These are phyloP conservation scores for Gardenia jasminoides DNA, from an alignment of 257 asterid genomes.

Conservation along the genomic window DNA sequence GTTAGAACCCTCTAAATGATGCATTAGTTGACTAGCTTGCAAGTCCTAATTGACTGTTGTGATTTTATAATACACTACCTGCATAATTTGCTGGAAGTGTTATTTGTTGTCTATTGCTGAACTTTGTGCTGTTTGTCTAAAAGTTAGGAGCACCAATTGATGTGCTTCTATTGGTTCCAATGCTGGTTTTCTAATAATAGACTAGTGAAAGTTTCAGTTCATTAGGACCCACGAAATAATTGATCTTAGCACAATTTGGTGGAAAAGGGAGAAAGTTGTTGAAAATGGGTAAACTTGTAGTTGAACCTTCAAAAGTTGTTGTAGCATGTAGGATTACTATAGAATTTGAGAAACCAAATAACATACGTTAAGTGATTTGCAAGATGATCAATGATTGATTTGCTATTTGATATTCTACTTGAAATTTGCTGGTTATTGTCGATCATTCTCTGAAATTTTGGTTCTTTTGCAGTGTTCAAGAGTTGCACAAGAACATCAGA, in stretches of 20 bases:
- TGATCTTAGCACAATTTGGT: no score
- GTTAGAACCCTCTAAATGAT: background rate
- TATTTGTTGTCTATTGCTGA: background rate
- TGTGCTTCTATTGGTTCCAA: background rate
- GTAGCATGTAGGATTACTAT: background rate
- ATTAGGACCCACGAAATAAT: background rate
- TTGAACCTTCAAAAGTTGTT: background rate
- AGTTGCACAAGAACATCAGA: constrained; percentile 55
- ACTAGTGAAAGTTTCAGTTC: background rate
- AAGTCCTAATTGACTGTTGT: no score
- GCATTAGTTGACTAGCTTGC: no score
- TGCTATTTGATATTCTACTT: background rate
- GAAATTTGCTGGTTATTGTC: background rate
- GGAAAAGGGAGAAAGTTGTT: background rate
- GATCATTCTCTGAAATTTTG: constrained; percentile 19
- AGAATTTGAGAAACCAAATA: background rate
- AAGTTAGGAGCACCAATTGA: background rate
- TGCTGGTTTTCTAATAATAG: background rate
- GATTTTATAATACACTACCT: no score
- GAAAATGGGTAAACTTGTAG: background rate
- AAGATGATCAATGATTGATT: background rate
- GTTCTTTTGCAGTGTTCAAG: constrained; percentile 57
- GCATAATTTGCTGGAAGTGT: background rate
- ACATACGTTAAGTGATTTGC: background rate
- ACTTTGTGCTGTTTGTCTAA: background rate